phyloP scores from a whole-genome alignment of 345 rosid species.

The Salix arbutifolia region DNA sequence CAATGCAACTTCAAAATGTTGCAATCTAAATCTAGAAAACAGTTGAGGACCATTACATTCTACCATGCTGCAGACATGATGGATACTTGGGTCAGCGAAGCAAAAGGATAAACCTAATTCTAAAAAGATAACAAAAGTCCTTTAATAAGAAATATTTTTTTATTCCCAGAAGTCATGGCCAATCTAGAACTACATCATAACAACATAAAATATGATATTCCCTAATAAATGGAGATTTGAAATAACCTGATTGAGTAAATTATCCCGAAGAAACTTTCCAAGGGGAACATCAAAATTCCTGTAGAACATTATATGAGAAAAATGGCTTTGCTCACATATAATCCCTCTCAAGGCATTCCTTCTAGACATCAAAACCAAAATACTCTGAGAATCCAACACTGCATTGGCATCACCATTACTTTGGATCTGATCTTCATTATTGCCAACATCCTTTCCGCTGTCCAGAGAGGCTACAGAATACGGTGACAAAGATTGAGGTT shows the following conservation, averaged over 20 bases:
- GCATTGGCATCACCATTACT: conserved; percentile 41
- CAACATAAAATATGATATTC: background rate
- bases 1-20: conserved; percentile 14
- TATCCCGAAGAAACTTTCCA: conserved; percentile 74
- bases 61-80: background rate
- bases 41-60: background rate
- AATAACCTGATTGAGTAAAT: conserved; percentile 76
- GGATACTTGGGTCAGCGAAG: background rate
- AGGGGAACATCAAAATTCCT: conserved; percentile 80
- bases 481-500: conserved; percentile 26
- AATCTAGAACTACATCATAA: background rate
- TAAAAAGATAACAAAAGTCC: background rate
- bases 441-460: conserved; percentile 26
- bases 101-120: background rate
- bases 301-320: conserved; percentile 91
- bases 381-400: conserved; percentile 57
- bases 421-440: conserved; percentile 31
- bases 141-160: background rate
- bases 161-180: background rate
- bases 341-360: conserved; percentile 62
- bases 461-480: conserved; percentile 26
- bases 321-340: conserved; percentile 86
- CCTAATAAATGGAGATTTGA: conserved; percentile 6
- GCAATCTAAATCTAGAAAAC: conserved; percentile 1
- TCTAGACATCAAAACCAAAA: conserved; percentile 85